These are phyloP conservation scores for Melastoma candidum DNA, from an alignment of 441 rosid genomes.

Conservation along the genomic window DNA sequence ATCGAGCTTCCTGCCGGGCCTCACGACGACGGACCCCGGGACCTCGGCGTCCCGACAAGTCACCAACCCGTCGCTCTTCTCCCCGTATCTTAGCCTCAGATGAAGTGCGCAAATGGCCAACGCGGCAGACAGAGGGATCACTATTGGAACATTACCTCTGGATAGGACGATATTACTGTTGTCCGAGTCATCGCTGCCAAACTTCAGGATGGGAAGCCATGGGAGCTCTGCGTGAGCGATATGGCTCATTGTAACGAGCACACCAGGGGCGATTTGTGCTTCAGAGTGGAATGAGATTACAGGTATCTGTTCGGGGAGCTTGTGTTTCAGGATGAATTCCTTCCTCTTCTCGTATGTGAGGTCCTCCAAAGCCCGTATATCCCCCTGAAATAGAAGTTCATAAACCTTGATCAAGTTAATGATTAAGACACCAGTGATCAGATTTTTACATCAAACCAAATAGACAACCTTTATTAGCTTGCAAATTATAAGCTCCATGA, in stretches of 20 bases:
- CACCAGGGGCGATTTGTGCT: slow-evolving; percentile 43
- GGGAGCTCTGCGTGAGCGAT: slow-evolving; percentile 70
- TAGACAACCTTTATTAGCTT: slow-evolving; percentile 48
- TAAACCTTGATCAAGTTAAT: background rate
- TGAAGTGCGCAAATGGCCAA: slow-evolving; percentile 62
- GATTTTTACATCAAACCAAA: background rate
- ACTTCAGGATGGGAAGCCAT: slow-evolving; percentile 38
- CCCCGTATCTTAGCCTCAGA: slow-evolving; percentile 54
- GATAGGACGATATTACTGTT: slow-evolving; percentile 14
- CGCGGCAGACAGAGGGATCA: slow-evolving; percentile 50
- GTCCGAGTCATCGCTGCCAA: slow-evolving; percentile 20
- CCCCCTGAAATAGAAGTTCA: slow-evolving; percentile 30
- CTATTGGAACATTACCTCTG: slow-evolving; percentile 37
- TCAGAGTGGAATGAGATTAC: slow-evolving; percentile 52
- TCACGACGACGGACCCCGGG: slow-evolving; percentile 52
- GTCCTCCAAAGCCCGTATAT: slow-evolving; percentile 61
- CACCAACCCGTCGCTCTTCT: slow-evolving; percentile 59
- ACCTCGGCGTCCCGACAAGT: slow-evolving; percentile 59
- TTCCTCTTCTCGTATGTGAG: slow-evolving; percentile 50
- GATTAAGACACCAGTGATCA: too few relatives aligned
- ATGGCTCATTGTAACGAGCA: slow-evolving; percentile 52
- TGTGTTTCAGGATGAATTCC: slow-evolving; percentile 49
- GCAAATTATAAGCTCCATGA: slow-evolving; percentile 59
- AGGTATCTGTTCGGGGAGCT: slow-evolving; percentile 43
- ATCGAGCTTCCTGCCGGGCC: slow-evolving; percentile 43